A percentile compares a stretch with the other conserved stretches of the same genome.
Conservation (phyloP, 1,284 basidiomycete genomes). For the Leccinum fallax region DNA sequence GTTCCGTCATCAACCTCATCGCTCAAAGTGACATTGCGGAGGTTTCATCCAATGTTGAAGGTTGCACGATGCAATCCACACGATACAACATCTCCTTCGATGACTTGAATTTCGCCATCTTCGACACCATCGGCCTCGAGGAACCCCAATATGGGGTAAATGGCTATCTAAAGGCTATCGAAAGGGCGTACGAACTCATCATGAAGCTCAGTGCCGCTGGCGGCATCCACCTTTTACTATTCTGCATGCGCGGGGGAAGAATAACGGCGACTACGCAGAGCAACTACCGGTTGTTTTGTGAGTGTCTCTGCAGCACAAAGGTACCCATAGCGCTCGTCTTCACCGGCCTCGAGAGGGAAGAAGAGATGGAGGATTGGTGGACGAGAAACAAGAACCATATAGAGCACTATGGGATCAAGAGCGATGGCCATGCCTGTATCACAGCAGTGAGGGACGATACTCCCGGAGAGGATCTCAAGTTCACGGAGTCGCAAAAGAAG, state of each 20-base stretch:
- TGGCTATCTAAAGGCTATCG: conserved; percentile 36
- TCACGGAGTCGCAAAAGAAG: conserved; percentile 19
- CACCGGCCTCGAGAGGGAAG: conserved; percentile 42
- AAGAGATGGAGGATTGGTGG: conserved; percentile 45
- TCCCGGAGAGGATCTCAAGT: conserved; percentile 28
- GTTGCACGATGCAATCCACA: conserved; percentile 36
- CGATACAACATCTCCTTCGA: conserved; percentile 26
- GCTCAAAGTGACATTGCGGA: conserved; percentile 27
- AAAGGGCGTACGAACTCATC: conserved; percentile 39
- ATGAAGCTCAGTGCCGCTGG: conserved; percentile 29
- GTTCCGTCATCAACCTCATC: conserved; percentile 38
- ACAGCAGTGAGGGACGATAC: conserved; percentile 37
- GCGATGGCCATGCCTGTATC: conserved; percentile 41
- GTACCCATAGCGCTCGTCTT: conserved; percentile 43
- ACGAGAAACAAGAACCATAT: conserved; percentile 36
- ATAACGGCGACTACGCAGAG: conserved; percentile 37
- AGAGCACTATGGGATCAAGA: conserved; percentile 33
- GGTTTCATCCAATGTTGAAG: conserved; percentile 34
- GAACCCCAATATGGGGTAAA: conserved; percentile 37
- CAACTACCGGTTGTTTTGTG: conserved; percentile 42
- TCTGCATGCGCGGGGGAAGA: conserved; percentile 40
- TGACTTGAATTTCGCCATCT: conserved; percentile 29
- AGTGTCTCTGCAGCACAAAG: conserved; percentile 35
- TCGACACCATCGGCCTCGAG: conserved; percentile 46
- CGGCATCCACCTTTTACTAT: conserved; percentile 43